Evolutionary conservation across 371 early-diverging fungal species (phyloP), one percentile per base, ranked within the genome.

Genomic region (Rhizomucor miehei): DNA sequence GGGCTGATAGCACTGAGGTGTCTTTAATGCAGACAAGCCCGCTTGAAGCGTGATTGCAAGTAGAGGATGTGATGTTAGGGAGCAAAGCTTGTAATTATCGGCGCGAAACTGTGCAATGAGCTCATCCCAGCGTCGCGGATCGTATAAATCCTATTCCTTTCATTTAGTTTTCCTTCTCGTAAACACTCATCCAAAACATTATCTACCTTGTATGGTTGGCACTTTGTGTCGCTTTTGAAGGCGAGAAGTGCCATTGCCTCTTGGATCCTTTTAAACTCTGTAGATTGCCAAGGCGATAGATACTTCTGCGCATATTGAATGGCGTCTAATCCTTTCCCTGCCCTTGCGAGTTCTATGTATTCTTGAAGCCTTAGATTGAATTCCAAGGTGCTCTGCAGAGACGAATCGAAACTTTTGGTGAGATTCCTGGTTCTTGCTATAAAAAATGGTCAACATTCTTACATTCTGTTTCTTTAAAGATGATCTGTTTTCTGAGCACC

Each of bases 281-380:
- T 80, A 12, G 84, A 86, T 9, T 85, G 73, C 86, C 86, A 92
- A 8, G 86, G 71, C 1, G 82, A 73, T 36, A 98, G 65, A 57
- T 93, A 80, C 66, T 92, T 93, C 49, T 87, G 81, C 6, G 92
- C 86, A 69, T 98, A 94, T 9, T 59, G 60, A 52, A 97, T 90
- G 0, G 97, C 97, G 1, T 88, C 91, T 29, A 70, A 48, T 11
- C 71, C 71, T 48, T 84, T 80, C 16, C 79, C 69, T 9, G 57
- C 79, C 24, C 92, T 77, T 2, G 81, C 85, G 23, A 95, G 73
- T 59, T 97, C 95, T 49, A 98, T 84, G 70, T 87, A 93, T 63
- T 98, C 98, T 73, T 96, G 97, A 37, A 93, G 62, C 8, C 95
- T 81, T 51, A 96, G 77, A 63, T 94, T 89, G 74, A 97, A 98